Conservation (phyloP, 2,329 filamentous ascomycete species). For the Thermoascus crustaceus region DNA sequence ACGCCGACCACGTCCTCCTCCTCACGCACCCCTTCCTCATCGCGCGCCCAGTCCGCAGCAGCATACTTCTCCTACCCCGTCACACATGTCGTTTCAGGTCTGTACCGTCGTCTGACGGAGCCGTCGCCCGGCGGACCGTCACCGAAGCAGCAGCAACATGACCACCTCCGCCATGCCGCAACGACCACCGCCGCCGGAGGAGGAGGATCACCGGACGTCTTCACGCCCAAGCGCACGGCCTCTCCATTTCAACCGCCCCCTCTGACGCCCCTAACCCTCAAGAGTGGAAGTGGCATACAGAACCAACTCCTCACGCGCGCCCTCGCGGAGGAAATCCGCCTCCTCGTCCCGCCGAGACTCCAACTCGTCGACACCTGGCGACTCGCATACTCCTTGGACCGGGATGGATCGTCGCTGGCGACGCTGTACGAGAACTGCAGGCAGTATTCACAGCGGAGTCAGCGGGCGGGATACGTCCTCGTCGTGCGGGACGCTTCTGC, state of each 20-base stretch:
- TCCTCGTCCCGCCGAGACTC: slow-evolving; percentile 76
- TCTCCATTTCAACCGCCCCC: slow-evolving; percentile 84
- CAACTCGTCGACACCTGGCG: slow-evolving; percentile 83
- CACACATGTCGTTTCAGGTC: slow-evolving; percentile 49
- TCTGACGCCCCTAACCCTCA: slow-evolving; percentile 68
- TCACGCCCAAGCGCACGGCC: slow-evolving; percentile 48
- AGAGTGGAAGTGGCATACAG: slow-evolving; percentile 51
- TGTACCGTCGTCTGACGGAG: slow-evolving; percentile 58
- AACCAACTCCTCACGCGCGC: slow-evolving; percentile 58
- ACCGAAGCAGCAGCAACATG: slow-evolving; percentile 6
- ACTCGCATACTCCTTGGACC: slow-evolving; percentile 80
- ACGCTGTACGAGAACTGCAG: slow-evolving; percentile 79
- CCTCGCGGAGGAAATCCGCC: slow-evolving; percentile 85
- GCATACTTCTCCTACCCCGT: slow-evolving; percentile 46
- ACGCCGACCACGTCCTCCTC: slow-evolving; percentile 9
- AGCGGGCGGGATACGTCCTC: slow-evolving; percentile 77
- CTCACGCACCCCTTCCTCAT: slow-evolving; percentile 9
- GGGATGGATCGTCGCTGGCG: slow-evolving; percentile 77
- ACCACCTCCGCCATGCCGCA: slow-evolving; percentile 39
- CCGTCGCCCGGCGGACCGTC: slow-evolving; percentile 15
- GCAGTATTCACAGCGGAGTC: slow-evolving; percentile 54
- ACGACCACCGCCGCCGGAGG: too few species aligned
- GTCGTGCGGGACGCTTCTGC: slow-evolving; percentile 65
- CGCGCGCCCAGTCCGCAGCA: slow-evolving; percentile 29
- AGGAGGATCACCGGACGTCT: slow-evolving; percentile 31